Conservation (phyloP, 2,329 filamentous ascomycete genomes). For the Trichoderma hamatum region DNA sequence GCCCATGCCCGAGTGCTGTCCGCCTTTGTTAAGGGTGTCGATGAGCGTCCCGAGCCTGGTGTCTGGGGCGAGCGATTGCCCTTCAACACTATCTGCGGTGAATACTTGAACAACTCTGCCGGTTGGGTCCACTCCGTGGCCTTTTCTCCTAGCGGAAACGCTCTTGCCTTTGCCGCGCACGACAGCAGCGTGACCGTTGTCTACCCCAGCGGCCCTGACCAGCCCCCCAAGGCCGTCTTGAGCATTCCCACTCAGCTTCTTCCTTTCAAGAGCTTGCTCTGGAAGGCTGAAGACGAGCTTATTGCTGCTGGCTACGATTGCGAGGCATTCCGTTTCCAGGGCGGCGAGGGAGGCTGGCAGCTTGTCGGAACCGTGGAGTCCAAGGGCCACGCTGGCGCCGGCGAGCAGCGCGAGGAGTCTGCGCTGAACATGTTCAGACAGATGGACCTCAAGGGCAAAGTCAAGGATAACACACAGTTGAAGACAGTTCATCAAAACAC, state of each 20-base stretch:
- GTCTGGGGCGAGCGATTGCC: slow-evolving; percentile 94
- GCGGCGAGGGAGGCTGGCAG: slow-evolving; percentile 79
- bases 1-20: slow-evolving; percentile 95
- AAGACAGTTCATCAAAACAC: slow-evolving; percentile 98
- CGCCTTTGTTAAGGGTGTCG: slow-evolving; percentile 93
- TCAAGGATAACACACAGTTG: slow-evolving; percentile 88
- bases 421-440: slow-evolving; percentile 98
- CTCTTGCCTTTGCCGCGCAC: slow-evolving; percentile 91
- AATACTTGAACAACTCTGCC: slow-evolving; percentile 93
- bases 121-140: slow-evolving; percentile 94
- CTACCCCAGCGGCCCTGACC: slow-evolving; percentile 88
- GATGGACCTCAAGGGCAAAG: slow-evolving; percentile 97
- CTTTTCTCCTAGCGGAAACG: slow-evolving; percentile 90
- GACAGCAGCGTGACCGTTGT: slow-evolving; percentile 97
- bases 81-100: slow-evolving; percentile 98
- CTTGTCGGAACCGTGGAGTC: slow-evolving; percentile 78
- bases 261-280: slow-evolving; percentile 90
- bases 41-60: slow-evolving; percentile 79
- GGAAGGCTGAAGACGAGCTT: slow-evolving; percentile 90
- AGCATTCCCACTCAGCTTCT: slow-evolving; percentile 87
- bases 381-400: slow-evolving; percentile 65
- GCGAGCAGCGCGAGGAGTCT: slow-evolving; percentile 77
- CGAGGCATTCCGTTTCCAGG: slow-evolving; percentile 87
- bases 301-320: slow-evolving; percentile 91
- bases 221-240: slow-evolving; percentile 86